Evolutionary conservation across 1,139 yeast genomes (phyloP).

Genomic region (Groenewaldozyma auringiensis): DNA sequence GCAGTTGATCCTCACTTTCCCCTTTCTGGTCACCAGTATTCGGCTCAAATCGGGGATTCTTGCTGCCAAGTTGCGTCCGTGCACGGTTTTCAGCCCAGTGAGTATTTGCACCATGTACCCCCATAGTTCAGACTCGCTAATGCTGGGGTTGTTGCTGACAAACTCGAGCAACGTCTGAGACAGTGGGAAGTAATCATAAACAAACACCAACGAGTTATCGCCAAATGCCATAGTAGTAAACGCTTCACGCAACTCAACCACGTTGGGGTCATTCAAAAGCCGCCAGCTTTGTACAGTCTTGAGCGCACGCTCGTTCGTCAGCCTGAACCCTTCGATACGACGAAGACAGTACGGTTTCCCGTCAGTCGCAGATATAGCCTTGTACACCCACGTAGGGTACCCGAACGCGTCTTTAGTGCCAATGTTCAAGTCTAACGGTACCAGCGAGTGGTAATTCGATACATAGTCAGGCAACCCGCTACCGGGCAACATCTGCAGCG

Average conservation of each 20-base stretch:
- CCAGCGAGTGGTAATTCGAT: constrained; percentile 77
- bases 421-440: constrained; percentile 56
- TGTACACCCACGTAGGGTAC: constrained; percentile 57
- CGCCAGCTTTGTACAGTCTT: constrained; percentile 47
- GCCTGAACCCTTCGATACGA: constrained; percentile 57
- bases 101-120: constrained; percentile 63
- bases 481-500: constrained; percentile 58
- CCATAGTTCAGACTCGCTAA: constrained; percentile 66
- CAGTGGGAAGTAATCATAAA: constrained; percentile 64
- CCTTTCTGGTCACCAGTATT: constrained; percentile 62
- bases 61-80: constrained; percentile 53
- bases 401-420: constrained; percentile 53
- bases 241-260: constrained; percentile 68
- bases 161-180: constrained; percentile 49
- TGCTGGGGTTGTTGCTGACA: constrained; percentile 13
- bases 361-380: constrained; percentile 70
- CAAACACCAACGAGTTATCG: constrained; percentile 50
- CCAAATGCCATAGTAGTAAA: constrained; percentile 86
- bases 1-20: constrained; percentile 62
- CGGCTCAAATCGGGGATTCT: constrained; percentile 59
- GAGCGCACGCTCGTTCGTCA: constrained; percentile 52
- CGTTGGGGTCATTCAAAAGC: constrained; percentile 43
- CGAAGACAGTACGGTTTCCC: constrained; percentile 74
- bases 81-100: constrained; percentile 52
- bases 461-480: constrained; percentile 67